phyloP scores from a whole-genome alignment of 1,284 basidiomycete genomes.

The Tilletia walkeri region DNA sequence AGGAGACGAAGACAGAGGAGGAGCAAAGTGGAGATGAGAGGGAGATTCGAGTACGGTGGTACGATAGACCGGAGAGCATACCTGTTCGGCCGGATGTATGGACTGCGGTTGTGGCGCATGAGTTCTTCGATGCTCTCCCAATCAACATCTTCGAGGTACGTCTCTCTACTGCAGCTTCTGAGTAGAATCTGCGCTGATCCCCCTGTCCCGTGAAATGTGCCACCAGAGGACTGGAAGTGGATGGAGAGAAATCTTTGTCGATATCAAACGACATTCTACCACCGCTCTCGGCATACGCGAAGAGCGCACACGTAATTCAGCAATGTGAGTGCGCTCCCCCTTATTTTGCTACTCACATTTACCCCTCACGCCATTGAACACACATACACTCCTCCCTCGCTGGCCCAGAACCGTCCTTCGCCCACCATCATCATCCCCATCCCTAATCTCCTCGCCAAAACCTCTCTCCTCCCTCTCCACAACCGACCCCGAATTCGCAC shows the following conservation, averaged over 20 bases:
- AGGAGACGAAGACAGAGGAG: constrained; percentile 32
- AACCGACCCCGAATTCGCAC: constrained; percentile 57
- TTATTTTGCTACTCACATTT: background rate
- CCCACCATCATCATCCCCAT: constrained; percentile 30
- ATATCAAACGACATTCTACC: constrained; percentile 50
- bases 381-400: background rate
- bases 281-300: background rate
- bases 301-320: background rate
- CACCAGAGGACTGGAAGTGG: constrained; percentile 60
- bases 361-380: background rate
- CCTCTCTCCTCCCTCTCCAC: constrained; percentile 11
- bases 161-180: background rate
- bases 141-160: constrained; percentile 82
- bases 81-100: constrained; percentile 61
- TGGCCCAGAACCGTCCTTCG: background rate
- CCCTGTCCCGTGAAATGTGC: background rate
- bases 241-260: constrained; percentile 84
- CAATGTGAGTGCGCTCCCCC: background rate
- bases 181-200: background rate
- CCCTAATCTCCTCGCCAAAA: constrained; percentile 20
- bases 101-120: constrained; percentile 88
- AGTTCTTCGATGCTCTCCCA: constrained; percentile 96
- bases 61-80: constrained; percentile 71
- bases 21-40: background rate
- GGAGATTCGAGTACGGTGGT: constrained; percentile 65